Base-by-base conservation (phyloP, 2,329 filamentous ascomycete genomes). In the Cladosporium phlei region DNA sequence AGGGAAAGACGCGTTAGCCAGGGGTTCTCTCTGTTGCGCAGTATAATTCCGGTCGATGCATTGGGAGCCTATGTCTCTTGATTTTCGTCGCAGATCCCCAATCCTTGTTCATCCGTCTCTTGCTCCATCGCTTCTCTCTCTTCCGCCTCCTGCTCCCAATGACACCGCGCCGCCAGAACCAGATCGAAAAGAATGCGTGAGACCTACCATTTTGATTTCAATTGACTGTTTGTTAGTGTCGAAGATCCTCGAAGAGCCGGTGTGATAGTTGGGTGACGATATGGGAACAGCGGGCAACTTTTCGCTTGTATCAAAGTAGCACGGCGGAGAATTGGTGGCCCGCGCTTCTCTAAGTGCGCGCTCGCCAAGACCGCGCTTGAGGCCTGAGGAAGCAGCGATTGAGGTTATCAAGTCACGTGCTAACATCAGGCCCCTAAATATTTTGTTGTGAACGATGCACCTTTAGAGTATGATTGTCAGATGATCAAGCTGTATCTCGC, bases 1-100 rank as follows among this genome's bases (percentile, higher is more conserved):
- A 47, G 29, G 22, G 25, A 30, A 30, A 32, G n/a, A n/a, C n/a
- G 44, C 52, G 55, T 59, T 52, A 59, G 53, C 50, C 14, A 25
- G 28, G 27, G 28, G 9, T 30, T 33, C 30, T 20, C 22, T n/a
- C 17, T 17, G 4, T 9, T n/a, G 16, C 8, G 12, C 22, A 25
- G 12, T 14, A 17, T 35, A 16, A 16, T 11, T 12, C 17, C 17
- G 17, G n/a, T n/a, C n/a, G n/a, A n/a, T n/a, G n/a, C n/a, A n/a
- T n/a, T n/a, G n/a, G n/a, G n/a, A n/a, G n/a, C n/a, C n/a, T n/a
- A n/a, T n/a, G n/a, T n/a, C n/a, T n/a, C n/a, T n/a, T n/a, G n/a
- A n/a, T n/a, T n/a, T n/a, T n/a, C 24, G 24, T 6, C 24, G 24
- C 24, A 25, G 6, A 6, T 11, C 24, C 6, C 11, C 24, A 6